Evolutionary conservation across 257 asterid genomes (phyloP), one percentile per base, ranked within the genome.

Genomic region (Solanum piurae): DNA sequence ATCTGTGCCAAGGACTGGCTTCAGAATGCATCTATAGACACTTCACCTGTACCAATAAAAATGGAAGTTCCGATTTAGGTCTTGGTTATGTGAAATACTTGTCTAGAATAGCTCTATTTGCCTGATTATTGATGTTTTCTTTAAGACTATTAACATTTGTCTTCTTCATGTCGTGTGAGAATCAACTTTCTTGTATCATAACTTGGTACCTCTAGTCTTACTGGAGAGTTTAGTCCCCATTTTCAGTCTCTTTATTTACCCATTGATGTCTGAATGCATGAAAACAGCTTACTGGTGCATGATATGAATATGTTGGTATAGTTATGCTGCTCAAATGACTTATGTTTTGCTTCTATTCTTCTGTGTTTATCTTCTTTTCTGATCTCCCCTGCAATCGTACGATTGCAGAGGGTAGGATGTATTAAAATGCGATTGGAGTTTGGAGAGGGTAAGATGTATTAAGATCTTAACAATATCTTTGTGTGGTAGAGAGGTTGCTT

Each of bases 1-100:
- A 91, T 95, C 68, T 96, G 99, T 86, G 98, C 96, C 0, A 97
- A 97, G 91, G 96, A 95, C 88, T 97, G 99, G 99, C 95, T 95
- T 60, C 94, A 90, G 91, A 85, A 89, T 85, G 94, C 90, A 92
- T 86, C 89, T 2, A 87, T 83, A n/a, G 95, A 89, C 66, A 29
- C 89, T 12, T 89, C 90, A 23, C 60, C 75, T 10, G 89, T 93
- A 16, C 88, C 89, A 23, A 93, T 92, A 73, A 95, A 95, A 89
- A 90, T 93, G 94, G 99, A 95, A 86, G 95, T 88, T 9, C 96
- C 98, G 7, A 94, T 94, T 87, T 95, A 92, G 92, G 76, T 82
- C 72, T n/a, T 14, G 6, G 31, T 64, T 11, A 25, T 86, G 55
- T 52, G 62, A 27, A 25, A 29, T 86, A 72, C 37, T 46, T 2